Base-by-base conservation (phyloP, 139 green algal species). In the Mychonastes homosphaera region DNA sequence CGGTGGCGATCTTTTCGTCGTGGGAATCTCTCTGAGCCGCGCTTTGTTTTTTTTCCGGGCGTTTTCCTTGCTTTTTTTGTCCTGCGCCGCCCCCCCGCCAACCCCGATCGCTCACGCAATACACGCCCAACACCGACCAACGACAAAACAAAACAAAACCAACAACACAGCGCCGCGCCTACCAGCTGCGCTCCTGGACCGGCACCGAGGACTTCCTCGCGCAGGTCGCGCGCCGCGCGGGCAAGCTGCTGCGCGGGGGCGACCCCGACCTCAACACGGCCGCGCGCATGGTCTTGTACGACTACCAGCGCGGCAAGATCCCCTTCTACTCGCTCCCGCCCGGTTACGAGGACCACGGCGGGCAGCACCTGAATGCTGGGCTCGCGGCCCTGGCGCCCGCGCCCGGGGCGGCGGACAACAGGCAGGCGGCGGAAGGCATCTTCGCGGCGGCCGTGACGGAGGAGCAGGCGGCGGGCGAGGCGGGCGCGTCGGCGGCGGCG, bases 221-320 rank as follows among this genome's bases (percentile, higher is more conserved):
- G 3, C 85, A 94, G 78, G 62, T 97, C 29, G 90, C 87, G 6
- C 70, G 75, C 18, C 41, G 58, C 5, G 63, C 55, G 4, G 81
- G 81, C 44, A 86, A 85, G 65, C 75, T 85, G 47, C 59, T 85
- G 7, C 77, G 77, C 56, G 77, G 89, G 13, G 92, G 92, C 6
- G 92, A 99, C 48, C 75, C 92, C 6, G 92, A 99, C 75, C 69
- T 94, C 33, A 92, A 95, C 63, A 96, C 89, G 16, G 88, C 84
- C 2, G 90, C 89, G 2, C 85, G 88, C 52, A 96, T 95, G 83
- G 79, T 99, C 57, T 81, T 99, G 26, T 79, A 88, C 52, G 92
- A 99, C 76, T 99, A 91, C 90, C 92, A 99, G 77, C 79, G 91
- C 16, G 92, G 92, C 52, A 92, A 91, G 70, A 85, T 99, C 35